phyloP scores from a whole-genome alignment of 2,329 filamentous ascomycete genomes.

The Thermothelomyces thermophilus region DNA sequence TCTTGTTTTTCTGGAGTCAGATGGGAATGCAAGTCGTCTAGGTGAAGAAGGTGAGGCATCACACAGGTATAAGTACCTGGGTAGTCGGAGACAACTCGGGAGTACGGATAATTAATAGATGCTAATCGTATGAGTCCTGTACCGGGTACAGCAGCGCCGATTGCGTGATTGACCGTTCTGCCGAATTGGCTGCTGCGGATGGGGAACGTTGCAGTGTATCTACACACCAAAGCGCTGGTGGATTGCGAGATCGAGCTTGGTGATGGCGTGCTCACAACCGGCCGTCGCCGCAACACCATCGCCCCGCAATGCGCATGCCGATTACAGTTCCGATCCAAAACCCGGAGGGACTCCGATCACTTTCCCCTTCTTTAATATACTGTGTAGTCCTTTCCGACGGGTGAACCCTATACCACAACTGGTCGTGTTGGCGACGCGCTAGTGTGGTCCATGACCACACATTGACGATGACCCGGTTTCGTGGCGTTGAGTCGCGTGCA shows the following conservation, averaged over 20 bases:
- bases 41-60: not conserved
- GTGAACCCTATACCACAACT: no score
- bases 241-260: constrained; percentile 17
- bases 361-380: not conserved
- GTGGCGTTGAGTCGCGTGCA: no score
- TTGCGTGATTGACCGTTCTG: constrained; percentile 1
- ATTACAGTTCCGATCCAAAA: not conserved
- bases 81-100: no score
- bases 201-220: not conserved
- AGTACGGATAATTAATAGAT: no score
- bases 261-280: constrained; percentile 21
- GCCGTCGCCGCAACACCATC: constrained; percentile 8
- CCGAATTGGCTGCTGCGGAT: not conserved
- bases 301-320: constrained; percentile 12
- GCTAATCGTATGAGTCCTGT: no score
- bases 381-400: not conserved
- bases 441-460: no score
- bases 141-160: not conserved
- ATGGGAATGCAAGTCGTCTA: no score
- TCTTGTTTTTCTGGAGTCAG: no score
- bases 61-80: no score
- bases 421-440: no score
- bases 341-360: not conserved
- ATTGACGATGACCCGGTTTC: no score
- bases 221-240: not conserved